phyloP scores from a whole-genome alignment of 2,329 filamentous ascomycete species.

The Colletotrichum graminicola region DNA sequence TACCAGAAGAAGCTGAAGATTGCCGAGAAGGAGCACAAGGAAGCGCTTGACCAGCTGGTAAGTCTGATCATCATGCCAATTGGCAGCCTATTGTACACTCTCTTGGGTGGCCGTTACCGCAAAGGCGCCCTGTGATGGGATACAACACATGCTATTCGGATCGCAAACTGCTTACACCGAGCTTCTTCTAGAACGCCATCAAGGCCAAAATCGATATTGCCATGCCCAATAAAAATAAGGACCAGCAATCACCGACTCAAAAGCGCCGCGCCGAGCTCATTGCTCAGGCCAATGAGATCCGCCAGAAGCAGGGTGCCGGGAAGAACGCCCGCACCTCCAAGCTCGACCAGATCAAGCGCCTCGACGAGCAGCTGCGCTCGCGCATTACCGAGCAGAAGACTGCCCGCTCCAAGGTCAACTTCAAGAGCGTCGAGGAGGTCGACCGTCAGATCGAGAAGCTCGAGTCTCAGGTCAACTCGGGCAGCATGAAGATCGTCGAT shows the following conservation, averaged over 20 bases:
- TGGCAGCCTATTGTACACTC: neutral
- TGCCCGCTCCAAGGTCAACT: conserved; percentile 82
- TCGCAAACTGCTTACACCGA: conserved; percentile 32
- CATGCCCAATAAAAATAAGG: conserved; percentile 78
- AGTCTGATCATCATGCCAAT: conserved; percentile 41
- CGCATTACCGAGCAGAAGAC: conserved; percentile 89
- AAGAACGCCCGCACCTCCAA: conserved; percentile 84
- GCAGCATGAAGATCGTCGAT: conserved; percentile 94
- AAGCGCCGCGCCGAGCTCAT: conserved; percentile 91
- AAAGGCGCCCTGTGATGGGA: neutral
- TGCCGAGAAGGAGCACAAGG: conserved; percentile 88
- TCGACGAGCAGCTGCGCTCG: conserved; percentile 89
- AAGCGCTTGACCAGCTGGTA: conserved; percentile 73
- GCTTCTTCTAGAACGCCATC: conserved; percentile 77
- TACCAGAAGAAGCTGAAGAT: conserved; percentile 84
- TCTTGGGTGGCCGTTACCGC: too few species aligned
- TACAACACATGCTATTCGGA: conserved; percentile 3
- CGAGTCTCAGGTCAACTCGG: conserved; percentile 87
- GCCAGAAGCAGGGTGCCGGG: conserved; percentile 86
- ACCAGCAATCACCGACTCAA: conserved; percentile 82
- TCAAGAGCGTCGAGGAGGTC: conserved; percentile 89
- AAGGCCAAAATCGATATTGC: conserved; percentile 90
- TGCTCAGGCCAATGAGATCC: conserved; percentile 84
- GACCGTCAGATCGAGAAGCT: conserved; percentile 85
- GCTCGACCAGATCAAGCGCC: conserved; percentile 90